Evolutionary conservation across 139 green algal species (phyloP).

Genomic region (Chlorella sp.): DNA sequence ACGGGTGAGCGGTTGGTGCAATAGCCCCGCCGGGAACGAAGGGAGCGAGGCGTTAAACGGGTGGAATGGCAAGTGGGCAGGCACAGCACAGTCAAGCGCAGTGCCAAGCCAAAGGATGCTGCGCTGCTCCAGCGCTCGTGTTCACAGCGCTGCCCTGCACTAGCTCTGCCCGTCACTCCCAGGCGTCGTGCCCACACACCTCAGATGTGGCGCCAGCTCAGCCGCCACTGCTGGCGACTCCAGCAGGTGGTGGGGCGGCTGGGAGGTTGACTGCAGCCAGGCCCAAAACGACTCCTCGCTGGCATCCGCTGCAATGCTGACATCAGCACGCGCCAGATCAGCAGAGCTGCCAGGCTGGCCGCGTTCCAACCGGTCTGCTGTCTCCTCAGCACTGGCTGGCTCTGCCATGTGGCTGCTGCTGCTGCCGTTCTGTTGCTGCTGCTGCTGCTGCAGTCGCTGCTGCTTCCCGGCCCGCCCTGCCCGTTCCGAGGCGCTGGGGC

Average conservation of each 20-base stretch:
- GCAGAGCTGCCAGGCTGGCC: not conserved
- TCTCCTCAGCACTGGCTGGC: not conserved
- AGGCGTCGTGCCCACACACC: not conserved
- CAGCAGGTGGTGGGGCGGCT: not conserved
- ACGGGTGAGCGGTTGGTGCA: no score
- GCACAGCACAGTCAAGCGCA: no score
- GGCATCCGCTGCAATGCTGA: not conserved
- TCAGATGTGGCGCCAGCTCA: not conserved
- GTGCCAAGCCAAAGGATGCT: no score
- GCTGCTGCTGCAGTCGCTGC: not conserved
- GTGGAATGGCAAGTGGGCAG: not conserved
- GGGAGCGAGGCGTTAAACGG: no score
- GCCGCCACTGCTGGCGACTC: not conserved
- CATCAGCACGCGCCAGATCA: not conserved
- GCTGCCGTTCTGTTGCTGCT: not conserved
- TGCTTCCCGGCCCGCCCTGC: no score
- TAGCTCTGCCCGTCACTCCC: no score
- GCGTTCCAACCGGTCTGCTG: not conserved
- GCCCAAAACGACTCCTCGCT: not conserved
- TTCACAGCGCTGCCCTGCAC: no score
- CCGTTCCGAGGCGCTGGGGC: no score
- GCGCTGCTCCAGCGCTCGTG: not conserved
- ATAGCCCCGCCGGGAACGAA: no score
- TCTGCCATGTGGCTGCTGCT: not conserved
- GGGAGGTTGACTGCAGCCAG: not conserved